Base-by-base conservation (phyloP, 169 alveolate genomes). In the Cryptosporidium sp. region DNA sequence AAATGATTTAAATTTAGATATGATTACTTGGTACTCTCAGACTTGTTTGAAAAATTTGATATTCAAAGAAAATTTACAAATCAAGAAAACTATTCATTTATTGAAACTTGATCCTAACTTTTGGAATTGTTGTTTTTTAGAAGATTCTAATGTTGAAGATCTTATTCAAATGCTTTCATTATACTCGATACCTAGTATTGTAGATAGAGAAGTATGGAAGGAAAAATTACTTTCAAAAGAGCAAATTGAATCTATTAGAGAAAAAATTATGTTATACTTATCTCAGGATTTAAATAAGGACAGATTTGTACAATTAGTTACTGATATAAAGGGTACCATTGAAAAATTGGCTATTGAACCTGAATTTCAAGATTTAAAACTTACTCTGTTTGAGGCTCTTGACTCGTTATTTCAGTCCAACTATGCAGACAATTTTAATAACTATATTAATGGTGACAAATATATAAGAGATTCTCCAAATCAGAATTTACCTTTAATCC, bases 121-220 rank as follows among this genome's bases (percentile, higher is more conserved):
- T 65, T 80, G 89, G 89, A 61, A 65, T 60, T 21, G 65, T 29
- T 80, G 89, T 21, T 29, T 80, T 62, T 80, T 80, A 44, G 73
- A 60, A 16, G 45, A 62, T 16, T 23, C 14, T 16, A 61, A 21
- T 6, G 0, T 37, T 18, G 62, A 80, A 45, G 58, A 56, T 5
- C 52, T 73, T 10, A 33, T 56, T 33, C 23, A 56, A 16, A 31
- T n/a, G 3, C 37, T 52, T 18, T 53, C 86, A 16, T 23, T 10
- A n/a, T 56, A 53, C 48, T 31, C 29, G 16, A 60, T 45, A 16
- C 31, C 62, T 58, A 52, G 52, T 7, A 53, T 73, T 31, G 62
- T 52, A 37, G 86, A 73, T 1, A 73, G 86, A 37, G 86, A 73
- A 58, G 31, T 73, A 16, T 73, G 86, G 56, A 73, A 58, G 26